phyloP scores from a whole-genome alignment of 441 rosid species.

The Melianthus villosus region DNA sequence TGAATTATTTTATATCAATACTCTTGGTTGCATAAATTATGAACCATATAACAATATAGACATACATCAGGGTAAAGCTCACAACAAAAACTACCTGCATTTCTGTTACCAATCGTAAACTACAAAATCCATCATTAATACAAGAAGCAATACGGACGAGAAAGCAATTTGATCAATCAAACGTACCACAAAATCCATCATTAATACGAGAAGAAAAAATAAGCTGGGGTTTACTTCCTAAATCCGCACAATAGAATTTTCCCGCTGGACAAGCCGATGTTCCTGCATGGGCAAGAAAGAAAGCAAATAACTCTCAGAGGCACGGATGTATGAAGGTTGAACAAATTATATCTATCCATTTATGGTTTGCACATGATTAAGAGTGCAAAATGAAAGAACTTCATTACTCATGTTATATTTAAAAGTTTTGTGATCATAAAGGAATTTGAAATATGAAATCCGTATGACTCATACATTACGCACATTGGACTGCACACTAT shows the following conservation, averaged over 20 bases:
- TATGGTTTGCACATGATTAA: too few species aligned
- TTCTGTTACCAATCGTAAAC: background rate
- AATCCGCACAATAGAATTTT: conserved; percentile 67
- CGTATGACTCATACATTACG: too few species aligned
- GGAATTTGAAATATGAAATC: too few species aligned
- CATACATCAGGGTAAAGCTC: background rate
- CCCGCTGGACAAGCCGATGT: conserved; percentile 78
- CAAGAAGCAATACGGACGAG: background rate
- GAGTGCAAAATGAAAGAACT: too few species aligned
- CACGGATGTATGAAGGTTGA: too few species aligned
- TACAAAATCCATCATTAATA: background rate
- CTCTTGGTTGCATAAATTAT: background rate
- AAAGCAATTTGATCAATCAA: background rate
- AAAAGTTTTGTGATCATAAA: too few species aligned
- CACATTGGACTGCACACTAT: too few species aligned
- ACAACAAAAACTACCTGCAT: background rate
- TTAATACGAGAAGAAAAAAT: conserved; percentile 64
- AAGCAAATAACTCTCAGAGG: too few species aligned
- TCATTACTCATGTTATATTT: too few species aligned
- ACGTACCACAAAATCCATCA: conserved; percentile 66
- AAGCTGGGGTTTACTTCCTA: conserved; percentile 57
- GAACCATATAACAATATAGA: background rate
- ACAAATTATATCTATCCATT: too few species aligned
- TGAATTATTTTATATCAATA: background rate
- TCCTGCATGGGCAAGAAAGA: conserved; percentile 32